Evolutionary conservation across 1,284 basidiomycete species (phyloP).

Genomic region (Microbotryomycetes sp.): DNA sequence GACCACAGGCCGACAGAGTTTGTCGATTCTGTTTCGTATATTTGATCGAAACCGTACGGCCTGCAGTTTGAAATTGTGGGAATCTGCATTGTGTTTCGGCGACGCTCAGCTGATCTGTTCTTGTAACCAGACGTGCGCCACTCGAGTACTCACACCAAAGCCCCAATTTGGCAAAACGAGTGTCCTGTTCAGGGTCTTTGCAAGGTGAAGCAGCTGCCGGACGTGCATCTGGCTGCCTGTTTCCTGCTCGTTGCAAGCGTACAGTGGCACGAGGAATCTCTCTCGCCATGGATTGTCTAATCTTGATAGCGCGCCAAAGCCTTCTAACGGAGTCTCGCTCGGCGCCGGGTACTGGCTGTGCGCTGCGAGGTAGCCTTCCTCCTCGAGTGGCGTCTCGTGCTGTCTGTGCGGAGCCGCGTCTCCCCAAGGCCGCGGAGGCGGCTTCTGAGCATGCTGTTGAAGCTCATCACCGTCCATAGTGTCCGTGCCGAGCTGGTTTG

Average conservation of each 20-base stretch:
- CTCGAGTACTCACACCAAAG: background rate
- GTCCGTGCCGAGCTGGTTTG: background rate
- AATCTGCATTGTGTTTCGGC: background rate
- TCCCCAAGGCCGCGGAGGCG: background rate
- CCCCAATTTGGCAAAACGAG: constrained; percentile 6
- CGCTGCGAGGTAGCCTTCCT: background rate
- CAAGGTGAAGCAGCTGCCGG: background rate
- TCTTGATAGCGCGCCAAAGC: constrained; percentile 2
- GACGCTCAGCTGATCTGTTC: background rate
- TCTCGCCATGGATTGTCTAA: constrained; percentile 5
- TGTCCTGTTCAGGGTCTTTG: background rate
- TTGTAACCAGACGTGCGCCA: background rate
- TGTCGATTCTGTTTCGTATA: constrained; percentile 10
- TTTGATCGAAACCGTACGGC: constrained; percentile 2
- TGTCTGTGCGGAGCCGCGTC: background rate
- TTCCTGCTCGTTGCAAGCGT: constrained; percentile 6
- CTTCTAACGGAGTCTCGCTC: background rate
- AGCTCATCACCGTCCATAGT: background rate
- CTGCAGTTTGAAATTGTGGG: constrained; percentile 5
- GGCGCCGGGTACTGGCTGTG: background rate
- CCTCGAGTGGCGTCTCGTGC: background rate
- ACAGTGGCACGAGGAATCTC: constrained; percentile 4
- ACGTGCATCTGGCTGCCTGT: constrained; percentile 2
- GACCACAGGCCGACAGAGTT: constrained; percentile 9
- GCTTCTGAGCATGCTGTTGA: background rate